phyloP scores from a whole-genome alignment of 106 monocot genomes.

The Dendrobium officinale region DNA sequence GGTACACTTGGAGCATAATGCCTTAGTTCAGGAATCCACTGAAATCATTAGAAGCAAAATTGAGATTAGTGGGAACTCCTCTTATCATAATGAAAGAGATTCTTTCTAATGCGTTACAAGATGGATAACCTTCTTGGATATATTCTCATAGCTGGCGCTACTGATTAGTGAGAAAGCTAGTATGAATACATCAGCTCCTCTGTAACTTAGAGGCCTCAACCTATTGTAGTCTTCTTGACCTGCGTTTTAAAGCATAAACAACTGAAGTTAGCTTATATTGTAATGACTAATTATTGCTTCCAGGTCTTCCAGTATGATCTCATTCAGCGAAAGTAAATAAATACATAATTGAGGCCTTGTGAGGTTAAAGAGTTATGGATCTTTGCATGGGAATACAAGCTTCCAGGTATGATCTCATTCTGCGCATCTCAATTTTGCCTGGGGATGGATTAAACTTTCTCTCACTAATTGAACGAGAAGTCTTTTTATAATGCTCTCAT shows the following conservation, averaged over 20 bases:
- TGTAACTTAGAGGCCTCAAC: conserved; percentile 77
- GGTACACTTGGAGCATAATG: conserved; percentile 82
- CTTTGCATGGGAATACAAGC: too few species aligned
- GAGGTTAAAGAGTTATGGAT: too few species aligned
- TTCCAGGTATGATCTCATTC: too few species aligned
- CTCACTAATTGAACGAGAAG: background rate
- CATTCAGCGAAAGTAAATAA: too few species aligned
- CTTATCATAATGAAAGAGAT: background rate
- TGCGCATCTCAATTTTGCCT: too few species aligned
- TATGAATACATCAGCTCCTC: conserved; percentile 88
- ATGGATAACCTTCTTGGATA: conserved; percentile 54
- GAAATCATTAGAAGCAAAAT: conserved; percentile 7
- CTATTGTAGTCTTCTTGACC: conserved; percentile 84
- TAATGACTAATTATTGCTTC: too few species aligned
- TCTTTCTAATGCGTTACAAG: background rate
- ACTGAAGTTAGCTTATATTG: background rate
- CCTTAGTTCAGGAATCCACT: conserved; percentile 75
- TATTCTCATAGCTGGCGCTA: conserved; percentile 73
- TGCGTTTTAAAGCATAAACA: conserved; percentile 9
- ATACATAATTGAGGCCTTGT: too few species aligned
- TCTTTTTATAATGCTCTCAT: too few species aligned
- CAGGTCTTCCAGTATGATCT: too few species aligned
- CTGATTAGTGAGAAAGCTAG: conserved; percentile 76
- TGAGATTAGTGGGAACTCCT: background rate
- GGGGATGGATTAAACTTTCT: background rate